Base-by-base conservation (phyloP, 2,329 filamentous ascomycete species). In the Colletotrichum abscissum region DNA sequence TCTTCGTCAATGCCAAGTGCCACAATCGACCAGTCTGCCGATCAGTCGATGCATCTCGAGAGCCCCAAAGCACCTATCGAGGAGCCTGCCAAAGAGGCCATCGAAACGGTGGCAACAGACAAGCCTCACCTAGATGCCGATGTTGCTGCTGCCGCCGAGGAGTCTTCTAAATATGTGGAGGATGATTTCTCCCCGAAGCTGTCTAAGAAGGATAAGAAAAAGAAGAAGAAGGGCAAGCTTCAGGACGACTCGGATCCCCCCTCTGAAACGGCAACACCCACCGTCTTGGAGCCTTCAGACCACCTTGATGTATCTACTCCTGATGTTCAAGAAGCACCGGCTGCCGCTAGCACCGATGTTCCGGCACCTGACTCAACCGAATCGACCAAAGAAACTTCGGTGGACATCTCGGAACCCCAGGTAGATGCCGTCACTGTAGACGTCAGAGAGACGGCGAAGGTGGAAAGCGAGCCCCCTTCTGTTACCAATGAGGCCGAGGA, bases 191-290 rank as follows among this genome's bases (percentile, higher is more conserved):
- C 24, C 9, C 42, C 56, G n/a, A 72, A 63, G 22, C 42, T 69
- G 35, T 70, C 69, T 11, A 77, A 72, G 72, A 77, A 74, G 22
- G 72, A 76, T 28, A 77, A 73, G 66, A 76, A 74, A 52, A 75
- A 76, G 67, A 63, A 66, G 30, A 73, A 74, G 58, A 77, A 77
- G 75, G 64, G 67, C 67, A 73, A 73, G 55, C 28, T 56, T 49
- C 38, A 60, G 12, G 62, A 63, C 9, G 57, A 69, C 24, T 63
- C 62, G 3, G 54, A 63, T 9, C 22, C 42, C 56, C 52, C 35
- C 28, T 74, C 72, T 52, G 72, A 33, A 16, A 46, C 42, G 22
- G 38, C 72, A n/a, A 67, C 68, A 7, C 72, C 68, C 8, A 75
- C 76, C 9, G 30, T n/a, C n/a, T 55, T 30, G 58, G 66, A 68